Conservation (phyloP, 768 basidiomycete species). For the Multifurca ochricompacta region DNA sequence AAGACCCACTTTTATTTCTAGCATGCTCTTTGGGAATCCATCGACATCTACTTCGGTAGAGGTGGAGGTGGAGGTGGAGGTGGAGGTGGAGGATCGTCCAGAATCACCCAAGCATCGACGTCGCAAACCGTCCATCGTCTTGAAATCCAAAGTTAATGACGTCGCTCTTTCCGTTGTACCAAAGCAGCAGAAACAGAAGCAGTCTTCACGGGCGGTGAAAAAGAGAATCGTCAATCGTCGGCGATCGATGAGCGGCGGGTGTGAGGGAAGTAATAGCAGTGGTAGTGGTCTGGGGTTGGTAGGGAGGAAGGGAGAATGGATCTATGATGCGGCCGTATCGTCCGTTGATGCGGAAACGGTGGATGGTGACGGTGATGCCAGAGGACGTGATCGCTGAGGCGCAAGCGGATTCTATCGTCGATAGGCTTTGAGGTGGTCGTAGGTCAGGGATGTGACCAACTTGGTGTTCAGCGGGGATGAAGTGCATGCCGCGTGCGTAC, state of each 20-base stretch:
- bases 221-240: constrained; percentile 21
- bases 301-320: constrained; percentile 16
- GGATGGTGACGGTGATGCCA: too few species aligned
- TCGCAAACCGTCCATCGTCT: not conserved
- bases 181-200: not conserved
- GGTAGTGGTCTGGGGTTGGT: too few species aligned
- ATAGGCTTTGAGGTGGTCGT: constrained; percentile 3
- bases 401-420: constrained; percentile 19
- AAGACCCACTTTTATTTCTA: not conserved
- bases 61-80: too few species aligned
- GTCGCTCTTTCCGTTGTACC: not conserved
- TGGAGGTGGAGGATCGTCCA: too few species aligned
- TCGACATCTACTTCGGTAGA: too few species aligned
- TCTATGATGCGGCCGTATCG: constrained; percentile 17
- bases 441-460: too few species aligned
- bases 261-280: too few species aligned
- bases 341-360: constrained; percentile 12
- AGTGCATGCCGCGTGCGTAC: too few species aligned
- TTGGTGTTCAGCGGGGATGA: too few species aligned
- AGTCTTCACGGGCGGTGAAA: constrained; percentile 18
- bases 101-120: constrained; percentile 5
- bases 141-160: constrained; percentile 7
- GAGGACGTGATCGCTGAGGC: constrained; percentile 4
- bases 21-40: not conserved
- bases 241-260: constrained; percentile 15